Evolutionary conservation across 2,329 filamentous ascomycete species (phyloP).

Genomic region (Simplicillium sp.): DNA sequence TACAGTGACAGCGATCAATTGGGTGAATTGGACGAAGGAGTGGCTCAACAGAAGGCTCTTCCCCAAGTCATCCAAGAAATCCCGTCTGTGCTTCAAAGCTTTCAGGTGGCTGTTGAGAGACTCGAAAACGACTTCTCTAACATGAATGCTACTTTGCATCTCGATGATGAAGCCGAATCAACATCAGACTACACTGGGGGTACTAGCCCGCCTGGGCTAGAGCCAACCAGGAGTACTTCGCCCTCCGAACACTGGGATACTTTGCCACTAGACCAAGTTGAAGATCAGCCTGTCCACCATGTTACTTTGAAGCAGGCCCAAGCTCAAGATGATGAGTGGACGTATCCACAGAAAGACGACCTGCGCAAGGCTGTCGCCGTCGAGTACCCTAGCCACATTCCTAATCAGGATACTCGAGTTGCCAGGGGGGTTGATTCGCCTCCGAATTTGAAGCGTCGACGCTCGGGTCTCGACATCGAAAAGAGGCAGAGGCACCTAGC

Average conservation of each 20-base stretch:
- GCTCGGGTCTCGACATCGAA: constrained; percentile 21
- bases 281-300: constrained; percentile 19
- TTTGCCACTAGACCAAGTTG: constrained; percentile 16
- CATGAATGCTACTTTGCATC: constrained; percentile 23
- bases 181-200: neutral
- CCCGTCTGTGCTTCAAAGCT: constrained; percentile 20
- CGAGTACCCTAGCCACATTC: constrained; percentile 21
- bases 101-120: constrained; percentile 17
- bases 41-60: too few relatives aligned
- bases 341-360: constrained; percentile 23
- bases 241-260: constrained; percentile 30
- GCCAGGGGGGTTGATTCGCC: constrained; percentile 12
- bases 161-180: constrained; percentile 10
- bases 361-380: constrained; percentile 19
- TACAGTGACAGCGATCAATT: neutral
- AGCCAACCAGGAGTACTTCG: constrained; percentile 26
- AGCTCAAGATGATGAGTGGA: constrained; percentile 30
- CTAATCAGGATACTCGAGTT: constrained; percentile 16
- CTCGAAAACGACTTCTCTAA: constrained; percentile 19
- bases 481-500: constrained; percentile 26
- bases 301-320: constrained; percentile 23
- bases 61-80: constrained; percentile 12
- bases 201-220: constrained; percentile 22
- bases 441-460: constrained; percentile 24
- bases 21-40: neutral